Evolutionary conservation across 2,329 filamentous ascomycete genomes (phyloP).

Genomic region (Sclerotinia nivalis): DNA sequence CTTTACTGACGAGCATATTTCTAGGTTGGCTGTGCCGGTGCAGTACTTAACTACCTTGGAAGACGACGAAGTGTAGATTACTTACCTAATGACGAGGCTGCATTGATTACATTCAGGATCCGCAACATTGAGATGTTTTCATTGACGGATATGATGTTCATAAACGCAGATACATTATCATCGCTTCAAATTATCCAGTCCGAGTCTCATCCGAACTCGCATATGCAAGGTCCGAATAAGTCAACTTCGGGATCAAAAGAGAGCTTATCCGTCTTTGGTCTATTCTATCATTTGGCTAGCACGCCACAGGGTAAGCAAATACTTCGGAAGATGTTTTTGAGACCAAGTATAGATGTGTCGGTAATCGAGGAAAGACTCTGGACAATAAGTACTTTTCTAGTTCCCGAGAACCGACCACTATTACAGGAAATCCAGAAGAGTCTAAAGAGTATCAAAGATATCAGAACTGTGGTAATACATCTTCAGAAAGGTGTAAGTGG

Average conservation of each 20-base stretch:
- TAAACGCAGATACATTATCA: constrained; percentile 76
- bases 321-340: constrained; percentile 78
- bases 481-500: constrained; percentile 76
- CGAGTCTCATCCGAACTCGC: constrained; percentile 79
- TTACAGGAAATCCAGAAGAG: constrained; percentile 58
- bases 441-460: constrained; percentile 73
- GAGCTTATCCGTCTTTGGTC: constrained; percentile 77
- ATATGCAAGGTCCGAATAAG: constrained; percentile 68
- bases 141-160: constrained; percentile 66
- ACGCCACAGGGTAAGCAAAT: constrained; percentile 76
- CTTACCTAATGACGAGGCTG: constrained; percentile 58
- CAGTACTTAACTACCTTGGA: constrained; percentile 76
- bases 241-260: constrained; percentile 70
- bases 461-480: constrained; percentile 66
- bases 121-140: constrained; percentile 72
- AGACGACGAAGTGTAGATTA: constrained; percentile 64
- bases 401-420: constrained; percentile 63
- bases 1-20: not conserved
- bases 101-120: constrained; percentile 59
- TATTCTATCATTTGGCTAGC: constrained; percentile 73
- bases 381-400: constrained; percentile 66
- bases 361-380: constrained; percentile 71
- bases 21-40: constrained; percentile 78
- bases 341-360: constrained; percentile 68
- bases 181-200: constrained; percentile 84